Percentiles rank a stretch among this genome's conserved stretches.
Conservation (phyloP, 1,284 basidiomycete genomes). For the Leccinum subfulvum region DNA sequence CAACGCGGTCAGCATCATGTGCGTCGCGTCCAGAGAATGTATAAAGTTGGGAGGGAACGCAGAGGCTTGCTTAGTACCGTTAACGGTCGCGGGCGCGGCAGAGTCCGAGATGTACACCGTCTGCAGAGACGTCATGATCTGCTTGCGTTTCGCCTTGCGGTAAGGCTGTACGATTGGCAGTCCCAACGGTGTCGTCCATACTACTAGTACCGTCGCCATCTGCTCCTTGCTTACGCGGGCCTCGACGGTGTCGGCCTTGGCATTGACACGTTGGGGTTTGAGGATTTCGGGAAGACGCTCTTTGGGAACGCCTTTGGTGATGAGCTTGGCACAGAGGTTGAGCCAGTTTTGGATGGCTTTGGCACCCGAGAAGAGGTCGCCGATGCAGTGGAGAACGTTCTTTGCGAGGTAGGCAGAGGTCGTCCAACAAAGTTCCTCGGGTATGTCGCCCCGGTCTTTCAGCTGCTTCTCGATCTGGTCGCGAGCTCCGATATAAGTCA, state of each 20-base stretch:
- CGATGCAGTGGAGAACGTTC: constrained; percentile 81
- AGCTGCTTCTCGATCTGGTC: constrained; percentile 95
- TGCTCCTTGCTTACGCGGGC: constrained; percentile 75
- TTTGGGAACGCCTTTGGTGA: constrained; percentile 84
- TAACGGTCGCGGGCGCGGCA: constrained; percentile 76
- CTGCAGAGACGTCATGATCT: constrained; percentile 84
- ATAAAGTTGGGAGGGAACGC: constrained; percentile 99
- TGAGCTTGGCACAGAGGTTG: constrained; percentile 77
- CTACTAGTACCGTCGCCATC: constrained; percentile 94
- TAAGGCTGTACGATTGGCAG: constrained; percentile 97
- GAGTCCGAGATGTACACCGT: constrained; percentile 94
- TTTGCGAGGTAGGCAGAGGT: constrained; percentile 85
- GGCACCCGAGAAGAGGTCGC: constrained; percentile 90
- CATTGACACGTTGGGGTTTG: constrained; percentile 17
- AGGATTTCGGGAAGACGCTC: constrained; percentile 65
- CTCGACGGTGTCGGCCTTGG: constrained; percentile 23
- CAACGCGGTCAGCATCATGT: constrained; percentile 98
- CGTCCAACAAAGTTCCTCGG: constrained; percentile 70
- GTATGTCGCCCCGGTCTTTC: constrained; percentile 73
- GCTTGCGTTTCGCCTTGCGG: constrained; percentile 80
- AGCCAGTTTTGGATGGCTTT: constrained; percentile 93
- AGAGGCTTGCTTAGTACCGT: constrained; percentile 85
- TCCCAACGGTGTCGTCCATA: constrained; percentile 95
- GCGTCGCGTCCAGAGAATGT: constrained; percentile 96
- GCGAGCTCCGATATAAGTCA: constrained; percentile 93